Conservation (phyloP, 2,329 filamentous ascomycete species). For the Scedosporium aurantiacum region DNA sequence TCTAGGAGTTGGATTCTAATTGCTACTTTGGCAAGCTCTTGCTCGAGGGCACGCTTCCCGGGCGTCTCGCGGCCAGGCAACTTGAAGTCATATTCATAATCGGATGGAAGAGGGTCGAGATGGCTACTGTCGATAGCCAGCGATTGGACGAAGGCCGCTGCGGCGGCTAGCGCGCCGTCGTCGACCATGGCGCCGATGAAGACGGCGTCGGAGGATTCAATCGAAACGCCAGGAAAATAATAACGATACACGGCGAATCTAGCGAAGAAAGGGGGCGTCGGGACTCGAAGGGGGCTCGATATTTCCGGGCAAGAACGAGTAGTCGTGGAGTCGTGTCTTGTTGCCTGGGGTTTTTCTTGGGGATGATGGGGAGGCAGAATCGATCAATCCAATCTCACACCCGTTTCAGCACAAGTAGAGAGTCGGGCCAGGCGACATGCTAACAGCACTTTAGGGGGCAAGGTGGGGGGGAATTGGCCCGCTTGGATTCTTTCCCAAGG, state of each 20-base stretch:
- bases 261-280: neutral
- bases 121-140: slow-evolving; percentile 35
- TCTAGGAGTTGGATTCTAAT: slow-evolving; percentile 74
- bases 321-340: neutral
- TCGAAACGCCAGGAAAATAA: neutral
- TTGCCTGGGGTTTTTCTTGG: neutral
- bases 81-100: slow-evolving; percentile 41
- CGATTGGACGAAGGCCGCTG: slow-evolving; percentile 41
- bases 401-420: slow-evolving; percentile 2
- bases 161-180: slow-evolving; percentile 42
- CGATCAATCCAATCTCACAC: neutral
- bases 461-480: neutral
- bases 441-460: neutral
- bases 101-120: slow-evolving; percentile 26
- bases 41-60: slow-evolving; percentile 70
- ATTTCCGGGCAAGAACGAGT: neutral
- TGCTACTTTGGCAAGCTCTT: slow-evolving; percentile 69
- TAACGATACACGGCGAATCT: neutral
- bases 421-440: neutral
- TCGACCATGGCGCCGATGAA: slow-evolving; percentile 31
- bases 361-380: neutral
- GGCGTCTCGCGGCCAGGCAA: slow-evolving; percentile 67
- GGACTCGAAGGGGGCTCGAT: neutral
- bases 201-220: neutral
- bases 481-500: neutral